Conservation (phyloP, 164 flowering plant genomes). For the Magnolia officinalis region DNA sequence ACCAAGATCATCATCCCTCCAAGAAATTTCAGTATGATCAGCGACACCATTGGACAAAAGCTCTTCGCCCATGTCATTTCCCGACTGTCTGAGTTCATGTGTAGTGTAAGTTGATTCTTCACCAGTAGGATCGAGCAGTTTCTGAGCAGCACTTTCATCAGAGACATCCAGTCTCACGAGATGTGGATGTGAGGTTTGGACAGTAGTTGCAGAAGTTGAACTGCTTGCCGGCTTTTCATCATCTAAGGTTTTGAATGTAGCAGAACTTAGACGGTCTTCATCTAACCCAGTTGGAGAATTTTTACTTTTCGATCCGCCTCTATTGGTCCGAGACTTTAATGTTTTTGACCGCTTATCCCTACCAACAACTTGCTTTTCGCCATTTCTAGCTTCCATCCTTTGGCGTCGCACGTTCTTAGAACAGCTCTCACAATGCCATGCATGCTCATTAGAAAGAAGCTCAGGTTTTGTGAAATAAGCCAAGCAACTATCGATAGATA, state of each 20-base stretch:
- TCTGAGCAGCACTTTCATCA: neutral
- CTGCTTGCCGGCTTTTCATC: conserved; percentile 27
- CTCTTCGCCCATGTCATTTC: conserved; percentile 5
- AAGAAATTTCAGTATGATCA: conserved; percentile 14
- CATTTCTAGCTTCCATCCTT: conserved; percentile 19
- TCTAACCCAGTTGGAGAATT: conserved; percentile 11
- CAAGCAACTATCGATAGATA: conserved; percentile 82
- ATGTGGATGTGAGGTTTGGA: conserved; percentile 15
- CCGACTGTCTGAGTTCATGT: conserved; percentile 15
- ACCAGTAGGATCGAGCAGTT: neutral
- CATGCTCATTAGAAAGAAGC: conserved; percentile 77
- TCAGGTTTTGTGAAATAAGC: conserved; percentile 70
- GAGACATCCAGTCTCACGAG: conserved; percentile 19
- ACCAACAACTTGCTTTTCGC: neutral
- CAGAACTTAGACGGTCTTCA: conserved; percentile 2
- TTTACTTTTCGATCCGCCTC: conserved; percentile 17
- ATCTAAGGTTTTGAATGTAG: conserved; percentile 4
- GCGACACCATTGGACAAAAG: conserved; percentile 2
- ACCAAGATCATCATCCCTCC: conserved; percentile 5
- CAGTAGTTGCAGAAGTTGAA: conserved; percentile 12
- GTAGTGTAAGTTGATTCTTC: conserved; percentile 3
- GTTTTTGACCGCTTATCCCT: conserved; percentile 17
- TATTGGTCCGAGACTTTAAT: conserved; percentile 19
- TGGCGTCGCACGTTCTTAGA: conserved; percentile 42
- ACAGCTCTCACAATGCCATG: conserved; percentile 89